Evolutionary conservation across 2,329 filamentous ascomycete species (phyloP), one percentile per base, ranked within the genome.

Genomic region (Ophidiomyces ophidiicola): DNA sequence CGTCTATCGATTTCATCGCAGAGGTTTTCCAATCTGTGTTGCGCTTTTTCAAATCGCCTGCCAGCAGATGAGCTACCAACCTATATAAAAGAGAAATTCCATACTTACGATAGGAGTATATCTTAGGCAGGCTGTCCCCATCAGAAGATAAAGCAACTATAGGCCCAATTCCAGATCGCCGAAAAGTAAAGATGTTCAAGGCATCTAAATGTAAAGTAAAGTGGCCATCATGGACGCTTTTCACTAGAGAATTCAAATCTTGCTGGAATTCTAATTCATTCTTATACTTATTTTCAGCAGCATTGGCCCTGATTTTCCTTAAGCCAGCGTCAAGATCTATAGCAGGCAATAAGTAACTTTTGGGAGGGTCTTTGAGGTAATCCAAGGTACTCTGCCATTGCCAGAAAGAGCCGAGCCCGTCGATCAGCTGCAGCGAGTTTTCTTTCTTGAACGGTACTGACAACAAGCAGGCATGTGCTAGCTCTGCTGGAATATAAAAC

Each of bases 201-300:
- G 50, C 47, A 12, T 48, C 49, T 2, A 53, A 45, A 10, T 39
- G 19, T 25, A 51, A 48, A 26, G 40, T 39, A 23, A 63, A 48
- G 50, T 83, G 79, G 1, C 76, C 75, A 51, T 83, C 78, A 47
- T 81, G 75, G 3, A 72, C 70, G 1, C 62, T 62, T 17, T 65
- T 63, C 24, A 76, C 62, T 5, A 73, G 56, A 24, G 64, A 56
- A 41, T 71, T 69, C 2, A 82, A 60, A 19, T 71, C 70, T 5
- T 59, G 45, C 48, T 74, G 68, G 46, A 75, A 73, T 5, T 69
- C 65, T 50, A 69, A 73, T 48, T 77, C 71, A 51, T 63, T 70
- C 3, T 56, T 51, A 48, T 69, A 76, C 2, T 54, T 53, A 12
- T 63, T 61, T 2, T 51, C 53, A 15, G 52, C 45, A 3, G 66